Evolutionary conservation across 352 stramenopile genomes (phyloP), one percentile per base, ranked within the genome.

Genomic region (Phytophthora tubulina): DNA sequence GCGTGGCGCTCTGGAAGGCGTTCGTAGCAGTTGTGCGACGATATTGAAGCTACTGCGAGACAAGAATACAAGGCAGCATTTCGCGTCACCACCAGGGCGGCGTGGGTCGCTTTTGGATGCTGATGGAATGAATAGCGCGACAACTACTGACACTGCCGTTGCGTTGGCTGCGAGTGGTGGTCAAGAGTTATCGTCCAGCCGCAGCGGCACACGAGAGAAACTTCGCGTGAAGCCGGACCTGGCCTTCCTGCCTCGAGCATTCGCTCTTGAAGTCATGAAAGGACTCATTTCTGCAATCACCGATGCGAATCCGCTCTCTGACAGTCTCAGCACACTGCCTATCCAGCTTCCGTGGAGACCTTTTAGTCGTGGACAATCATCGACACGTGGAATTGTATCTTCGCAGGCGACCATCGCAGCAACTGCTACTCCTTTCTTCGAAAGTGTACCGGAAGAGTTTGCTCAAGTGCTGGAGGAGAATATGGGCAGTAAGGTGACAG

Each of bases 241-340:
- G 36, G 56, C 67, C 3, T 69, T 75, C 48, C 30, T 79, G 15
- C 72, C 78, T 0, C 75, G 81, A 49, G 72, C 75, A 33, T 76
- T 92, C n/a, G 75, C 84, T 2, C 70, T 92, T 13, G 84, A 92
- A 65, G 63, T 86, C 3, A 72, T 86, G 44, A 85, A 86, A 49
- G 80, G 76, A 11, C 73, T 92, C 41, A 79, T 90, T 45, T 57
- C 58, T 15, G 68, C 56, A 4, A 79, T 90, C 36, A 50, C 63
- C 4, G 73, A 81, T 10, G 66, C 72, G 3, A 59, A 78, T 33
- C 64, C 67, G 5, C 35, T 79, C 4, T 67, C 73, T 14, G 69
- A 80, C 8, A 73, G 56, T 15, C 59, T 81, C 17, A 74, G 73
- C 3, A 78, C 65, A 4, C 39, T 90, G 27, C 76, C 82, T 17